A percentile compares a stretch with the other conserved stretches of the same genome.
These are phyloP conservation scores for Aschersonia sp. DNA, from an alignment of 2,329 filamentous ascomycete species.

Conservation along the genomic window DNA sequence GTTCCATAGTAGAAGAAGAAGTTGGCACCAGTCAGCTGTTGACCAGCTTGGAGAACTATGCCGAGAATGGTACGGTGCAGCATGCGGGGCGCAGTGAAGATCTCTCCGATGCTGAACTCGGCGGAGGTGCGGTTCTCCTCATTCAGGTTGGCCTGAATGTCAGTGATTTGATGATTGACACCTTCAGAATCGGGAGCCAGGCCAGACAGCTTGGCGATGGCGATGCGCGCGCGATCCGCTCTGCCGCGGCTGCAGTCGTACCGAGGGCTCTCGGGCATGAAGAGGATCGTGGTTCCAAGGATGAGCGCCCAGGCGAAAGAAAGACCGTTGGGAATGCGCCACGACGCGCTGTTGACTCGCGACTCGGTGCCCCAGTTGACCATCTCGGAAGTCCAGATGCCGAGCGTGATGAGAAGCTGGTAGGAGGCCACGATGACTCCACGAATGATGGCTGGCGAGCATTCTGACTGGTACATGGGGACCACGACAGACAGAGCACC, in stretches of 20 bases:
- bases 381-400: slow-evolving; percentile 44
- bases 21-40: slow-evolving; percentile 55
- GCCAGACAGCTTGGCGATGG: slow-evolving; percentile 31
- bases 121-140: slow-evolving; percentile 28
- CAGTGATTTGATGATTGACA: slow-evolving; percentile 32
- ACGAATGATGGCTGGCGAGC: slow-evolving; percentile 47
- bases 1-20: slow-evolving; percentile 55
- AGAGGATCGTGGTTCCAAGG: slow-evolving; percentile 32
- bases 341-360: slow-evolving; percentile 32
- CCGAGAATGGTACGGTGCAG: slow-evolving; percentile 48
- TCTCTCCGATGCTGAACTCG: slow-evolving; percentile 38
- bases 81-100: slow-evolving; percentile 55
- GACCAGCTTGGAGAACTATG: slow-evolving; percentile 46
- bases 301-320: slow-evolving; percentile 39
- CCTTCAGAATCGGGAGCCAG: slow-evolving; percentile 20
- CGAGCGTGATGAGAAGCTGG: slow-evolving; percentile 55
- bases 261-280: slow-evolving; percentile 40
- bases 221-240: slow-evolving; percentile 30
- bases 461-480: slow-evolving; percentile 56
- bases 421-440: slow-evolving; percentile 49
- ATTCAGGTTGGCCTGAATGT: slow-evolving; percentile 35
- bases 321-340: slow-evolving; percentile 48
- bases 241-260: slow-evolving; percentile 32
- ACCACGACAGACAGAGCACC: slow-evolving; percentile 49
- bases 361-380: slow-evolving; percentile 46